These are phyloP conservation scores for Epichloe scottii DNA, from an alignment of 2,329 filamentous ascomycete genomes.

Conservation along the genomic window DNA sequence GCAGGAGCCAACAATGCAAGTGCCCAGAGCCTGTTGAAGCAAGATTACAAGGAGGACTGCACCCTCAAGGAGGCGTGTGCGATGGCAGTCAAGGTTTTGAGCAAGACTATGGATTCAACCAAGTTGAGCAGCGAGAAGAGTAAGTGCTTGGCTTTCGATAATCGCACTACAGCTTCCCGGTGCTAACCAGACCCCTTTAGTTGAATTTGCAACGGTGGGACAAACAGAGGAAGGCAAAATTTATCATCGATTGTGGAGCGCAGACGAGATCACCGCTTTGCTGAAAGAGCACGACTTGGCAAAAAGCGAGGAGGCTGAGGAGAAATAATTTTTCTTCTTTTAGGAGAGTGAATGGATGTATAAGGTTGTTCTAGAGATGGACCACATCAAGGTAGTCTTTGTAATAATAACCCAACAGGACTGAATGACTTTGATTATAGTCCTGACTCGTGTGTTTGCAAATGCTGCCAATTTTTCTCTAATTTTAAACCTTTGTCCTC, in stretches of 20 bases:
- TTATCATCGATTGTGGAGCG: conserved; percentile 95
- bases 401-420: conserved; percentile 10
- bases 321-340: conserved; percentile 32
- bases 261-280: conserved; percentile 88
- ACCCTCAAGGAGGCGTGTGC: conserved; percentile 91
- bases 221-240: conserved; percentile 92
- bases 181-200: conserved; percentile 32
- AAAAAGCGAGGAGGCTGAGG: conserved; percentile 66
- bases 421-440: not conserved
- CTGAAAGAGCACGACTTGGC: conserved; percentile 92
- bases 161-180: not conserved
- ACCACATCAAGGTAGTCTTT: conserved; percentile 3
- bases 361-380: conserved; percentile 6
- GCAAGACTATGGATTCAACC: conserved; percentile 99
- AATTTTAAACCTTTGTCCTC: too few relatives aligned
- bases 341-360: conserved; percentile 4
- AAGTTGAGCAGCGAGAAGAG: conserved; percentile 99
- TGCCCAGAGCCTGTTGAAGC: conserved; percentile 92
- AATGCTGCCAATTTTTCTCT: not conserved
- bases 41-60: conserved; percentile 99
- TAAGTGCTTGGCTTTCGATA: conserved; percentile 39
- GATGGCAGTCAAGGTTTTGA: conserved; percentile 95
- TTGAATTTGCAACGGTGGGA: conserved; percentile 96
- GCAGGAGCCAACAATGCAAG: conserved; percentile 97
- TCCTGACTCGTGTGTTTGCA: not conserved